Conservation (phyloP, 2,329 filamentous ascomycete genomes). For the Fusarium caatingaense region DNA sequence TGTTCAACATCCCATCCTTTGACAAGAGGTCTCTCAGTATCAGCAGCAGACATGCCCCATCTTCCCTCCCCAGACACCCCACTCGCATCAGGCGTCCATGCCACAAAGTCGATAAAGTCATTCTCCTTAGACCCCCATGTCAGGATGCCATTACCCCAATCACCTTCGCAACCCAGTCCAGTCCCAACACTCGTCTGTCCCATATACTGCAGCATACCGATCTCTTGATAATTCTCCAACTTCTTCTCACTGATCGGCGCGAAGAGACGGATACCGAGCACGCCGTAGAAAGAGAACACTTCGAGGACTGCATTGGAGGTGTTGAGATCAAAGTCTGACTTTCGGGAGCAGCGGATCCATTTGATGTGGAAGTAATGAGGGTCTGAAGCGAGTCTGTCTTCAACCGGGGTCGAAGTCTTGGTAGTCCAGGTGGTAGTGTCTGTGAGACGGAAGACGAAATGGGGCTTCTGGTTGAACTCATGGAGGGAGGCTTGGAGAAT, state of each 20-base stretch:
- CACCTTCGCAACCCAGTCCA: background rate
- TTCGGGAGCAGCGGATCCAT: background rate
- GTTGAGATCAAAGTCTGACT: background rate
- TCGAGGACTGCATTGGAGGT: background rate
- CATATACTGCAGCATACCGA: background rate
- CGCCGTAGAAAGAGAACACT: background rate
- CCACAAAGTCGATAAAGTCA: background rate
- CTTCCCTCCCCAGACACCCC: fast-evolving
- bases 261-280: background rate
- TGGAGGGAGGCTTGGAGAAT: background rate
- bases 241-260: background rate
- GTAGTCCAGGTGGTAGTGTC: background rate
- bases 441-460: background rate
- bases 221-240: background rate
- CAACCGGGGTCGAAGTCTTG: background rate
- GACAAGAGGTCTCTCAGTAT: background rate
- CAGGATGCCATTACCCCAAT: background rate
- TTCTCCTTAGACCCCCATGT: background rate
- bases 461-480: background rate
- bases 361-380: background rate
- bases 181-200: background rate
- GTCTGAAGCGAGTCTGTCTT: background rate
- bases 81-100: background rate
- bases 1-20: background rate
- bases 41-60: background rate